Evolutionary conservation across 768 basidiomycete species (phyloP).

Genomic region (Pulveroboletus ravenelii): DNA sequence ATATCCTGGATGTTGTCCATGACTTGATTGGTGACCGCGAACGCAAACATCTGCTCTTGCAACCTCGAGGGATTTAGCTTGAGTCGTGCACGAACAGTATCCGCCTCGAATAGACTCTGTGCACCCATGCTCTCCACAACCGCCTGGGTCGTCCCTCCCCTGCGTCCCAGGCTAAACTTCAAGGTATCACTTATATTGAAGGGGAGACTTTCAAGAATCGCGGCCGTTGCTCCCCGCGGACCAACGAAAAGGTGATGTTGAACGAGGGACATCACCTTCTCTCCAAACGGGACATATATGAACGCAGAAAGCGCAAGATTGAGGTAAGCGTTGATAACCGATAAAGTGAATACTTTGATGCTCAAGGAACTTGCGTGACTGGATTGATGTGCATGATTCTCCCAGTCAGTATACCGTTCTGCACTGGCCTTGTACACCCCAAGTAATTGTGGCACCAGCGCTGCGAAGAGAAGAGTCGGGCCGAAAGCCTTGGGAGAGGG

Average conservation of each 20-base stretch:
- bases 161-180: conserved; percentile 26
- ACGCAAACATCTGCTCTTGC: conserved; percentile 91
- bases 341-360: conserved; percentile 85
- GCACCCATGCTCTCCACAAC: conserved; percentile 13
- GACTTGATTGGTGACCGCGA: conserved; percentile 83
- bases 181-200: conserved; percentile 26
- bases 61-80: conserved; percentile 68
- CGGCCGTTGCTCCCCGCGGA: conserved; percentile 9
- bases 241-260: conserved; percentile 28
- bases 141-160: conserved; percentile 4
- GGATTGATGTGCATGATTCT: conserved; percentile 83
- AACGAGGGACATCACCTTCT: conserved; percentile 65
- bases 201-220: conserved; percentile 20
- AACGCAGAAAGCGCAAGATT: conserved; percentile 92
- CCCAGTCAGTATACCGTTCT: conserved; percentile 73
- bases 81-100: conserved; percentile 44
- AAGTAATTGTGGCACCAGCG: conserved; percentile 76
- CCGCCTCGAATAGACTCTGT: conserved; percentile 45
- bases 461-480: conserved; percentile 80
- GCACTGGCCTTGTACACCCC: conserved; percentile 68
- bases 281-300: conserved; percentile 92
- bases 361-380: conserved; percentile 77
- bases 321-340: conserved; percentile 86
- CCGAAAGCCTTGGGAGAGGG: conserved; percentile 51
- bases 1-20: conserved; percentile 75